Conservation (phyloP, 768 basidiomycete species). For the Russula griseocarnosa region DNA sequence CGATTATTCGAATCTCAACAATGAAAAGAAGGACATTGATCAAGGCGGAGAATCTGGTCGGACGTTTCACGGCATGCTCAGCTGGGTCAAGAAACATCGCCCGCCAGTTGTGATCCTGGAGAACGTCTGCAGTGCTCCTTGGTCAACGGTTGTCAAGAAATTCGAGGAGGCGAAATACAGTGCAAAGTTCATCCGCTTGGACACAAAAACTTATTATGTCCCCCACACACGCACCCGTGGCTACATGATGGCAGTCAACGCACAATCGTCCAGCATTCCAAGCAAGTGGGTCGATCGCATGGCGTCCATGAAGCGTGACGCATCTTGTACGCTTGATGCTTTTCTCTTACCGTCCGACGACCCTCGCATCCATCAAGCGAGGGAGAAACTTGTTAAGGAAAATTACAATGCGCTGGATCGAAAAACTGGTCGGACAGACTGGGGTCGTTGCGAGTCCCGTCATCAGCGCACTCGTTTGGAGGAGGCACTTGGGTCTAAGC, state of each 20-base stretch:
- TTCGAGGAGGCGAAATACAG: conserved; percentile 75
- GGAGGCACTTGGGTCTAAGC: conserved; percentile 73
- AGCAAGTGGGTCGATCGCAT: conserved; percentile 64
- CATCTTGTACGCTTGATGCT: conserved; percentile 85
- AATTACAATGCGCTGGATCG: conserved; percentile 60
- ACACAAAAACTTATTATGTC: conserved; percentile 88
- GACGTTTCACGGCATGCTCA: conserved; percentile 93
- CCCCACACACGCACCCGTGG: conserved; percentile 92
- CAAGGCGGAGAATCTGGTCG: conserved; percentile 89
- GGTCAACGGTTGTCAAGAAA: conserved; percentile 68
- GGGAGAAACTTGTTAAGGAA: conserved; percentile 77
- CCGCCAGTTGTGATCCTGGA: conserved; percentile 92
- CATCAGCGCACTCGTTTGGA: conserved; percentile 85
- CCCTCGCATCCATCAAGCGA: conserved; percentile 83
- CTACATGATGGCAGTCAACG: conserved; percentile 77
- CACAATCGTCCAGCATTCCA: conserved; percentile 56
- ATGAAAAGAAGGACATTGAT: conserved; percentile 84
- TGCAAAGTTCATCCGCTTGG: conserved; percentile 64
- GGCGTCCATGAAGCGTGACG: conserved; percentile 68
- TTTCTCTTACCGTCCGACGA: conserved; percentile 91
- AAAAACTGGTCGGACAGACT: conserved; percentile 74
- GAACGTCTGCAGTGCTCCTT: conserved; percentile 90
- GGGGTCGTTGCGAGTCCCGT: conserved; percentile 89
- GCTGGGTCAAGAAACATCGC: conserved; percentile 81
- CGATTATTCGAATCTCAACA: conserved; percentile 95